Base-by-base conservation (phyloP, 257 asterid species). In the Capsicum baccatum region DNA sequence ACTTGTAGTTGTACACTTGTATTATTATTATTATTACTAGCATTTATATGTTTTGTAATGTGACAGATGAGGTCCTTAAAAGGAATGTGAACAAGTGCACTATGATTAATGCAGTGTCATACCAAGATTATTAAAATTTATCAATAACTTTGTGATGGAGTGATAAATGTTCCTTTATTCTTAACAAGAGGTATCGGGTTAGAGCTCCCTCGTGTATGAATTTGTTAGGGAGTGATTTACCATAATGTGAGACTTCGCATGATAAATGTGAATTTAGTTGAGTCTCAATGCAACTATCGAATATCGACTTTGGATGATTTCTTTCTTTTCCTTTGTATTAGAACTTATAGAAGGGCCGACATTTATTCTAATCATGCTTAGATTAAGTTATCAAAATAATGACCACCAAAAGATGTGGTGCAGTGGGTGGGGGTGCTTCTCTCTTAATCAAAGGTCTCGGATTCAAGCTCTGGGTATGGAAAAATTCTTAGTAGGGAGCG, bases 71-170 rank as follows among this genome's bases (percentile, higher is more conserved):
- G 44, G 80, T 33, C 19, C 62, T 76, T 44, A 13, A 50, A 70
- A 70, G 76, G 79, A 70, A 56, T 73, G 84, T 2, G 50, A 26
- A 83, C 42, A 55, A 56, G 83, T 83, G 86, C 86, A 62, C 62
- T n/a, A 86, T 42, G 56, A 83, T 57, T 48, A 86, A 83, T 79
- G 86, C 19, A 12, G 48, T 52, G 48, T 52, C 81, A 21, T 21
- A 74, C 81, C 21, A 74, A 74, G 52, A 52, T 50, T 74, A 74
- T 13, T 74, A 66, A 66, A 33, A 33, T 6, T 66, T 6, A 55
- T 4, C 8, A 14, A 13, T 2, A 6, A 3, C 6, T 6, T 12
- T 1, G 1, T 12, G 47, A 2, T 48, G 10, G 0, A 26, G 10
- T 11, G 71, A 4, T 64, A 64, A 64, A 6, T 64, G 33, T 12